Base-by-base conservation (phyloP, 2,329 filamentous ascomycete species). In the Chaetomiaceae sp. region DNA sequence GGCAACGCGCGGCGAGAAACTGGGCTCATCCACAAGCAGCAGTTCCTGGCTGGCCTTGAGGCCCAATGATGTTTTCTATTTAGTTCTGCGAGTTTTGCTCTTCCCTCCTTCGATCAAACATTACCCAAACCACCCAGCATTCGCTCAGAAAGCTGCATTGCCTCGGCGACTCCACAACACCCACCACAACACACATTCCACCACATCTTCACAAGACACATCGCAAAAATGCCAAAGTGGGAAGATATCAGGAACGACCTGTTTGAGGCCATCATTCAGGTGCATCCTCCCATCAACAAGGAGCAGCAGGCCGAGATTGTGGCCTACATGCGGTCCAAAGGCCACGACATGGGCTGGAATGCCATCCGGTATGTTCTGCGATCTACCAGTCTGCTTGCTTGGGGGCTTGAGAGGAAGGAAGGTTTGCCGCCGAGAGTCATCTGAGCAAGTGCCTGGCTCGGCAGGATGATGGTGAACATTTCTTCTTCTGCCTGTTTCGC, bases 271-370 rank as follows among this genome's bases (percentile, higher is more conserved):
- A 49, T 66, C 35, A 46, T 65, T 13, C n/a, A 40, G 0, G 56
- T 63, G 1, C 38, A 48, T 2, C 48, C 50, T 1, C 51, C 61
- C 1, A 39, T 65, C 12, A 53, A 48, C 5, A 48, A 49, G 10
- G 60, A 59, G 13, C 58, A 66, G 35, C 64, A 66, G 48, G 56
- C 49, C 0, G 43, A 51, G 7, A 55, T 65, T 10, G 58, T 60
- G 10, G 9, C 16, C 1, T 44, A 60, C 44, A 62, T 66, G 61
- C 33, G 52, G 0, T n/a, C 14, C 0, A 59, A 56, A 1, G 62
- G 63, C 10, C 57, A 62, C 35, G 54, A 62, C 12, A 56, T 63
- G n/a, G 55, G 51, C 23, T 70, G 67, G 68, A 70, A 70, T 37
- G 65, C 56, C 17, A 66, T 70, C 5, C 62, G 68, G 68, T 68